A percentile compares a stretch with the other conserved stretches of the same genome.
phyloP scores from a whole-genome alignment of 1,284 basidiomycete species.

The Boletus smithii region DNA sequence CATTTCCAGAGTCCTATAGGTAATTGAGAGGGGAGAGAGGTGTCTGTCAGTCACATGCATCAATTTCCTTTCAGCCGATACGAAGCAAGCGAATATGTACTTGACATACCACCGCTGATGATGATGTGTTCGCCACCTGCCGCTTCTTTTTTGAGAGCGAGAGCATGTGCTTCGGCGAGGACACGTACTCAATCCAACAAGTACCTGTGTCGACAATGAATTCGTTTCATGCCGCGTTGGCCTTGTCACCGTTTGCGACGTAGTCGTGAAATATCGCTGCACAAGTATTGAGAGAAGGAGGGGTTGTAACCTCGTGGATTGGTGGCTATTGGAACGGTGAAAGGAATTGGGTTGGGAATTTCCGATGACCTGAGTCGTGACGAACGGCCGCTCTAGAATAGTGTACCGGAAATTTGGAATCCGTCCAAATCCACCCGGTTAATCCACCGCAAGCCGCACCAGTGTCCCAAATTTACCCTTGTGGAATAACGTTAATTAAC shows the following conservation, averaged over 20 bases:
- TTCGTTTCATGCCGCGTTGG: constrained; percentile 25
- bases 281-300: constrained; percentile 52
- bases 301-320: constrained; percentile 48
- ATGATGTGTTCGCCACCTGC: constrained; percentile 64
- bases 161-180: constrained; percentile 55
- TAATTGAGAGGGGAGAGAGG: too few species aligned
- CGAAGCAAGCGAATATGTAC: not conserved
- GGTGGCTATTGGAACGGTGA: constrained; percentile 40
- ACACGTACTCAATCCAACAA: constrained; percentile 42
- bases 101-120: constrained; percentile 35
- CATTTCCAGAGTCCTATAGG: constrained; percentile 25
- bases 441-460: too few species aligned
- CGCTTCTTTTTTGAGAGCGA: constrained; percentile 50
- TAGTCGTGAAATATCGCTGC: constrained; percentile 30
- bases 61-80: not conserved
- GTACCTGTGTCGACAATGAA: constrained; percentile 31
- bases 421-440: too few species aligned
- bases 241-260: constrained; percentile 28
- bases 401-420: too few species aligned
- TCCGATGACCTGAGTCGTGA: too few species aligned
- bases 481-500: too few species aligned
- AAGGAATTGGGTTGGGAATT: too few species aligned
- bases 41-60: too few species aligned
- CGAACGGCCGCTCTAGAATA: too few species aligned
- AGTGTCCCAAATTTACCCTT: too few species aligned